These are phyloP conservation scores for Zymoseptoria ardabiliae DNA, from an alignment of 2,329 filamentous ascomycete genomes.

Conservation along the genomic window DNA sequence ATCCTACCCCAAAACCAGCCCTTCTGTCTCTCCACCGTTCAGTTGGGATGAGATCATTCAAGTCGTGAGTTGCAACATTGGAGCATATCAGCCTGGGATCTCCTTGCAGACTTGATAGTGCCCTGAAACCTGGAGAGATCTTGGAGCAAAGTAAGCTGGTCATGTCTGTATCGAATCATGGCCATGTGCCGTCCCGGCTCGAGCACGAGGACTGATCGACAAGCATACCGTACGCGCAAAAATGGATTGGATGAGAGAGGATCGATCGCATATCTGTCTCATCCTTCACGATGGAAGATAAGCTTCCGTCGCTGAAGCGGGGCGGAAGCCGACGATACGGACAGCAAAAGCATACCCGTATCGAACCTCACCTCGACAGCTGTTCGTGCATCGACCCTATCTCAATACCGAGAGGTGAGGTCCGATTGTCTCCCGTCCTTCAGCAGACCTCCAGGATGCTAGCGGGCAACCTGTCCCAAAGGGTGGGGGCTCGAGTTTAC, in stretches of 20 bases:
- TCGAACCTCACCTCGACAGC: not conserved
- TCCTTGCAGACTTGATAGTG: not conserved
- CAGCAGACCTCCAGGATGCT: not conserved
- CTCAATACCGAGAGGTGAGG: not conserved
- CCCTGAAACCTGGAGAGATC: not conserved
- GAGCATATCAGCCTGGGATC: not conserved
- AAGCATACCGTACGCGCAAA: not conserved
- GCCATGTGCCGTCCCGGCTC: not conserved
- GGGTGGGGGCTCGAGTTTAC: not conserved
- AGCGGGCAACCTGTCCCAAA: not conserved
- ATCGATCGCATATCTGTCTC: not conserved
- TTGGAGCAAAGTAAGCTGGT: not conserved
- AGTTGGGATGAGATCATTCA: not conserved
- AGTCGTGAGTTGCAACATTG: not conserved
- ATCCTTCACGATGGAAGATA: not conserved
- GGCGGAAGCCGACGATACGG: not conserved
- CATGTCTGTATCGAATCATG: not conserved
- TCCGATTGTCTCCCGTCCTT: not conserved
- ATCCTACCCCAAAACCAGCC: too few relatives aligned
- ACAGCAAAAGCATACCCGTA: not conserved
- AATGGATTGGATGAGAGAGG: not conserved
- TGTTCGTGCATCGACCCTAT: not conserved
- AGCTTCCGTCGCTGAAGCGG: not conserved
- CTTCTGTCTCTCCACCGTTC: not conserved
- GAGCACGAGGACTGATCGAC: not conserved